A percentile compares a stretch with the other conserved stretches of the same genome.
These are phyloP conservation scores for Chalciporus piperatoides DNA, from an alignment of 1,284 basidiomycete species.

Conservation along the genomic window DNA sequence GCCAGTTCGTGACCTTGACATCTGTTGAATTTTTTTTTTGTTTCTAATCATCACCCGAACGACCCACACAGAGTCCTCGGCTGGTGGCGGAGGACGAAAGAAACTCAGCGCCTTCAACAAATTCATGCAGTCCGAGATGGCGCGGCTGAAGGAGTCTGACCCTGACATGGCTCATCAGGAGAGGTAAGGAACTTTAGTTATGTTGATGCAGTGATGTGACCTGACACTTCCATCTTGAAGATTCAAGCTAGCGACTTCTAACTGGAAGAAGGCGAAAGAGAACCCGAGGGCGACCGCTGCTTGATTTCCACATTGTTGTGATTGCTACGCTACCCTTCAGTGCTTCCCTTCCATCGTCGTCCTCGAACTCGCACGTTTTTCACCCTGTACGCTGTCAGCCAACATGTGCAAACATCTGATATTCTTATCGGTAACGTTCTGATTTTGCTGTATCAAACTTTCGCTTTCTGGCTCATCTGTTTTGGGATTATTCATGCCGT, in stretches of 20 bases:
- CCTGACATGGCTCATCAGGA: slow-evolving; percentile 69
- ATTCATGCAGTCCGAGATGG: slow-evolving; percentile 76
- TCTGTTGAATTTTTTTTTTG: neutral
- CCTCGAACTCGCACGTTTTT: slow-evolving; percentile 10
- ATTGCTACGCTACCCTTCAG: neutral
- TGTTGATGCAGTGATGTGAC: slow-evolving; percentile 4
- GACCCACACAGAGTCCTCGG: slow-evolving; percentile 36
- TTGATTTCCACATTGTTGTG: slow-evolving; percentile 10
- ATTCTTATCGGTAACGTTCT: slow-evolving; percentile 36
- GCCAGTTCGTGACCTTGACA: slow-evolving; percentile 27
- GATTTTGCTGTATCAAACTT: slow-evolving; percentile 18
- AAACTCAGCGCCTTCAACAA: slow-evolving; percentile 71
- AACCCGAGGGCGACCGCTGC: slow-evolving; percentile 47
- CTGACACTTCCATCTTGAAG: slow-evolving; percentile 34
- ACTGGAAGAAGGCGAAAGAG: slow-evolving; percentile 73
- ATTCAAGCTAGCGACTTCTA: slow-evolving; percentile 69
- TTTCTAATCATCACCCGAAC: slow-evolving; percentile 8
- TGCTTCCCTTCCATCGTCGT: slow-evolving; percentile 5
- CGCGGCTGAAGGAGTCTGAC: slow-evolving; percentile 66
- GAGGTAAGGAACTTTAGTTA: slow-evolving; percentile 43
- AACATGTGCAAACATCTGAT: slow-evolving; percentile 17
- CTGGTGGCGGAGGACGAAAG: slow-evolving; percentile 43
- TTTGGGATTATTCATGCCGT: slow-evolving; percentile 8
- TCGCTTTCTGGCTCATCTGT: slow-evolving; percentile 8
- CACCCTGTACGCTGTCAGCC: slow-evolving; percentile 17